Evolutionary conservation across 2,329 filamentous ascomycete species (phyloP), one percentile per base, ranked within the genome.

Genomic region (Fusarium burgessii): DNA sequence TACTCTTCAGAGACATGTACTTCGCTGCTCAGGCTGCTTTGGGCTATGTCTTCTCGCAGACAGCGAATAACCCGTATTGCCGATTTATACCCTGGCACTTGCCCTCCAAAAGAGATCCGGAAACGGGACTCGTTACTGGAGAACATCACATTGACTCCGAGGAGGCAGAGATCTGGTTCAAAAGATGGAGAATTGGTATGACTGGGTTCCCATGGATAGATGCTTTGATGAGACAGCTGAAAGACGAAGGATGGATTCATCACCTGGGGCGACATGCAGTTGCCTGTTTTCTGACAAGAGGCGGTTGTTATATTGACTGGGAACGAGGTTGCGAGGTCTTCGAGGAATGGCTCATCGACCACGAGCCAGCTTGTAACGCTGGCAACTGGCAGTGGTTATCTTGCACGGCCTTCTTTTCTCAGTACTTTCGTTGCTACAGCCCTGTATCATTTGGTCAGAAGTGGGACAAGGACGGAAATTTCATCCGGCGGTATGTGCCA

Each of bases 191-290:
- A 75, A 78, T 84, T 36, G 92, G 92, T 3, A 81, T 84, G 27
- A 95, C 92, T 0, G 92, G 92, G 0, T 94, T 94, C 68, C 92
- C 92, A 0, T 94, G 91, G 88, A 93, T 95, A 72, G 92, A 95
- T 75, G 92, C 91, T 1, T 83, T 94, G 42, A 94, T 95, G 92
- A 88, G 92, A 2, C 92, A 94, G 78, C 84, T 95, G 17, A 84
- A 85, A 17, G 78, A 84, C 4, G 92, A 94, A 77, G 92, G 92
- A 32, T 95, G 92, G 92, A 93, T 94, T 12, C 92, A 95, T 77
- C 92, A 95, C 77, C 84, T 94, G 0, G 92, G 92, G 4, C 87
- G 92, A 1, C 92, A 95, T 78, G 87, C 90, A n/a, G 90, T 95
- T 0, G 92, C 92, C 0, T 94, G 92, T 77, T 95, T 95, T 77